Evolutionary conservation across 1,284 basidiomycete genomes (phyloP).

Genomic region (Ceratobasidium sp.): DNA sequence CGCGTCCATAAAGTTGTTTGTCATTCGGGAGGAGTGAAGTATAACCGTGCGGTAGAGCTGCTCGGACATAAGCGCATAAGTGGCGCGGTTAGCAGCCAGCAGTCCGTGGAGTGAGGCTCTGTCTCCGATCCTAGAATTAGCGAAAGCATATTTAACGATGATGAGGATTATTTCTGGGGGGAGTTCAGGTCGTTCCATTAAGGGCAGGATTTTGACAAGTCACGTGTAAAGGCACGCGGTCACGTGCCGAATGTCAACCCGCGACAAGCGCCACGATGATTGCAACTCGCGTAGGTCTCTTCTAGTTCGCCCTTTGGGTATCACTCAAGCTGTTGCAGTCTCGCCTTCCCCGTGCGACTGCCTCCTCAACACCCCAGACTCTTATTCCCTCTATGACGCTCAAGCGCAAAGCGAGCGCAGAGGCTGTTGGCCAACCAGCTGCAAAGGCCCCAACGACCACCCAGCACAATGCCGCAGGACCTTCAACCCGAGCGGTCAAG

Average conservation of each 20-base stretch:
- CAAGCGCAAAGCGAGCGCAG: conserved; percentile 46
- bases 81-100: conserved; percentile 8
- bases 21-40: conserved; percentile 30
- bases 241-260: conserved; percentile 15
- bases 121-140: neutral
- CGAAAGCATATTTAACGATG: conserved; percentile 5
- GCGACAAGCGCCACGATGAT: conserved; percentile 23
- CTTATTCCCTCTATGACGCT: conserved; percentile 14
- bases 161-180: conserved; percentile 28
- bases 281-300: conserved; percentile 32
- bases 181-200: neutral
- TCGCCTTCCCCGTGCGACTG: conserved; percentile 31
- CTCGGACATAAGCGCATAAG: conserved; percentile 21
- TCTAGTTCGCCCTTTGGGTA: neutral
- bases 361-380: conserved; percentile 31
- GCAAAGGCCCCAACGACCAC: conserved; percentile 39
- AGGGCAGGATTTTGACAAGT: neutral
- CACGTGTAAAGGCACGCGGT: conserved; percentile 12
- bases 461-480: conserved; percentile 21
- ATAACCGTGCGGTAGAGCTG: conserved; percentile 8
- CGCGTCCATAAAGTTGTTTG: conserved; percentile 21
- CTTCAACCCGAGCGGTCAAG: conserved; percentile 27
- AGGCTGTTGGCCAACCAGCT: conserved; percentile 18
- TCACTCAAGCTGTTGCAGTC: conserved; percentile 24
- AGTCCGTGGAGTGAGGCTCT: conserved; percentile 8